Percentiles rank a stretch among this genome's conserved stretches.
Evolutionary conservation across 164 flowering plant genomes (phyloP).

Genomic region (Liquidambar formosana): DNA sequence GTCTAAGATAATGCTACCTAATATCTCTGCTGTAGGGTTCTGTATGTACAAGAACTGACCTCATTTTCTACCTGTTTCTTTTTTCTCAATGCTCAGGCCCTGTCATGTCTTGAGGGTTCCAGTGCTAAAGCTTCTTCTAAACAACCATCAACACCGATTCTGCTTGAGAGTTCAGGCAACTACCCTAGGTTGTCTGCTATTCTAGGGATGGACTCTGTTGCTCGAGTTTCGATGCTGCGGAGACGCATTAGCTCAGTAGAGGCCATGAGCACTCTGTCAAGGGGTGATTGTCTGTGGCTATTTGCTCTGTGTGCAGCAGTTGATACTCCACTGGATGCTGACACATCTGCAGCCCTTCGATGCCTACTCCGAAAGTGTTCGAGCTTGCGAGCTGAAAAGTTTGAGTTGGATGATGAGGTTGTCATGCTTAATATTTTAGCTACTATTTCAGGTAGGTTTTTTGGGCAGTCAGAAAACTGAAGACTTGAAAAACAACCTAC

Average conservation of each 20-base stretch:
- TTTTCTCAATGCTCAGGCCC: slow-evolving; percentile 34
- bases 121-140: background rate
- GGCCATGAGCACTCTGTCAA: slow-evolving; percentile 29
- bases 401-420: slow-evolving; percentile 68
- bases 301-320: slow-evolving; percentile 76
- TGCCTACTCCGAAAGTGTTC: slow-evolving; percentile 81
- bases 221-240: slow-evolving; percentile 60
- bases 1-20: background rate
- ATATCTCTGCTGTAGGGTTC: background rate
- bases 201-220: slow-evolving; percentile 58
- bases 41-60: background rate
- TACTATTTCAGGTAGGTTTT: slow-evolving; percentile 67
- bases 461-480: slow-evolving; percentile 61
- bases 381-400: slow-evolving; percentile 57
- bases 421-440: slow-evolving; percentile 74
- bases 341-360: slow-evolving; percentile 65
- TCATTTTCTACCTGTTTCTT: background rate
- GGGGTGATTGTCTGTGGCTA: slow-evolving; percentile 61
- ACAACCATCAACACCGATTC: background rate
- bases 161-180: slow-evolving; percentile 12
- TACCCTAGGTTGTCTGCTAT: slow-evolving; percentile 53
- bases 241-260: slow-evolving; percentile 47
- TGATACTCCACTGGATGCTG: slow-evolving; percentile 78
- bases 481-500: background rate
- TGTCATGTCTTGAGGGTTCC: slow-evolving; percentile 29